Evolutionary conservation across 371 early-diverging fungal genomes (phyloP), one percentile per base, ranked within the genome.

Genomic region (Circinella minor): DNA sequence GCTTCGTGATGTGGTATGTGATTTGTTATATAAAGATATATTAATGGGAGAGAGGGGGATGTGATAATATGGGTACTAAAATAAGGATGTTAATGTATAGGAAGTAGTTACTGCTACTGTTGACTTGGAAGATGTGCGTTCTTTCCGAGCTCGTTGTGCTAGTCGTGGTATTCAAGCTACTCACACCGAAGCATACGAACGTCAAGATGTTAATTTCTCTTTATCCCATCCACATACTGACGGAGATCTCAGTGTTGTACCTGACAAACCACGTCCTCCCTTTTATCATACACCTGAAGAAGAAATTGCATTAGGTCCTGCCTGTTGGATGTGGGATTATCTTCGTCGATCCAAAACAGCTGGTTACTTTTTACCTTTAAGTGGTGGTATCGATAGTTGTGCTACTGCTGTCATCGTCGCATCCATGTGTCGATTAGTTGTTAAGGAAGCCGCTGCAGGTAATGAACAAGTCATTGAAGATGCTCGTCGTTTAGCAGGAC

Each of bases 311-410:
- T 73, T 93, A 48, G 99, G 99, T 17, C 98, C 98, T 20, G 98
- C 99, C 0, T 98, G 99, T 84, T 99, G 99, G 99, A 85, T 98
- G 18, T 99, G 99, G 99, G 99, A 99, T 77, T 99, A 99, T 74
- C 84, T 99, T 59, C 89, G 99, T 17, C 86, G 98, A 36, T 95
- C 97, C 55, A 92, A 92, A 57, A 86, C 88, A 5, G 88, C 89
- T 4, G 99, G 99, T 2, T 98, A 90, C 86, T 98, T 99, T 70
- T 82, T 99, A 67, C 98, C 99, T 9, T 80, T 99, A 66, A 95
- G 96, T 77, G 99, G 99, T 43, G 99, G 99, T 47, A 92, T 98
- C 46, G 99, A 99, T 75, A 95, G 96, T 70, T 97, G 98, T 76
- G 88, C 98, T 5, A 95, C 97, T 0, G 98, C 99, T 0, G 78